Evolutionary conservation across 805 yeast genomes (phyloP), one percentile per base, ranked within the genome.

Genomic region (Candida sphagnicola): DNA sequence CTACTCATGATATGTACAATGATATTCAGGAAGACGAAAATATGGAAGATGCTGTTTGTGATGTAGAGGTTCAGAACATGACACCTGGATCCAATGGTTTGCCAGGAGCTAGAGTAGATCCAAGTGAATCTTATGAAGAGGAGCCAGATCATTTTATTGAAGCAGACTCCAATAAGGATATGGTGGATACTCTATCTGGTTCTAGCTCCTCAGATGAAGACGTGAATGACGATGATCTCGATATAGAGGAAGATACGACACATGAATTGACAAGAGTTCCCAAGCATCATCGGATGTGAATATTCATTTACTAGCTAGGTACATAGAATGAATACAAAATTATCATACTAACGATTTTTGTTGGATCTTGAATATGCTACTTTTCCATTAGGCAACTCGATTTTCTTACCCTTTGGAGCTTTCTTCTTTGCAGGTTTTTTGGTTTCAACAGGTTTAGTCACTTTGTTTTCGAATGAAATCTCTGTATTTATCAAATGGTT

Each of bases 311-410:
- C 25, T 14, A 31, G 18, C 5, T 31, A 19, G n/a, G 15, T 31
- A 31, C n/a, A 17, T 31, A 31, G 10, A n/a, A 19, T 11, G 23
- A 30, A 30, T 16, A 10, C 16, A 14, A 19, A 8, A 30, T 26
- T 3, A 24, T 17, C 15, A 37, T 38, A 39, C 35, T 45, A 44
- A 28, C 48, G 44, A 14, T 25, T 35, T 13, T 41, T 24, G 4
- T 35, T 29, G n/a, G 43, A 23, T 48, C 68, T 54, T 8, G 61
- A 59, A 39, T 65, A 66, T 13, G 77, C 67, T 8, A 76, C 75
- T 51, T 79, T 79, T 1, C 86, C 86, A 50, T 80, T 80, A 8
- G 83, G 82, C 42, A 80, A 61, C 35, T 67, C 76, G 32, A 64
- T 56, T 45, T 68, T 74, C 40, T 70, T 70, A 8, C 75, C 77